Base-by-base conservation (phyloP, 441 rosid species). In the Brassica balearica region DNA sequence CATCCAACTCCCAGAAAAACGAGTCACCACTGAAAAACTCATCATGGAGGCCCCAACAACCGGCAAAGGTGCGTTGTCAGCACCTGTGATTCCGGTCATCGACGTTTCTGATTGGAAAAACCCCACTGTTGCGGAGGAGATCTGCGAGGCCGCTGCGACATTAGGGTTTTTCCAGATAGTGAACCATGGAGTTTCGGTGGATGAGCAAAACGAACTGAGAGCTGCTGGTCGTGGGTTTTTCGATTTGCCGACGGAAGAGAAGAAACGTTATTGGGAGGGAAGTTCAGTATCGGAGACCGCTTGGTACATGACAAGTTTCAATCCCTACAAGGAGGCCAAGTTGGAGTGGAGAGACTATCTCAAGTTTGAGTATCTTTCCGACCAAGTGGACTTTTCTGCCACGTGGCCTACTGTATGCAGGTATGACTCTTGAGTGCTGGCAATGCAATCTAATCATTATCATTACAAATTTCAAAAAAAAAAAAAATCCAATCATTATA, bases 151-250 rank as follows among this genome's bases (percentile, higher is more conserved):
- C 0, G 84, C 88, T 6, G 71, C 58, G 46, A 77, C 72, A 63
- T 64, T 86, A 6, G 93, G 92, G 6, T 89, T 91, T 74, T 88
- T 88, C 65, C 96, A 89, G 84, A 77, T 89, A 8, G 82, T 86
- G 36, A 88, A 85, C 76, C 92, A 88, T 43, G 86, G 91, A n/a
- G 81, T 87, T 36, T 82, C 84, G 4, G 65, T 67, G 25, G 88
- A 85, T 63, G 67, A 78, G 41, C 75, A 86, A 75, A 85, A 85
- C 76, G 53, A 79, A 0, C 5, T 64, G 72, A 38, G 84, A 23
- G 68, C 56, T 0, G 81, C 83, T 4, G 68, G 86, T 19, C 81
- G 76, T 69, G 88, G 29, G 10, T 88, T 91, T 75, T 90, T 87
- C 67, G 88, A 83, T 78, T 85, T 75, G 65, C 83, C 88, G 0